Percentiles rank a stretch among this genome's conserved stretches.
Evolutionary conservation across 495 filamentous ascomycete species (phyloP).

Genomic region (Geopyxis carbonaria): DNA sequence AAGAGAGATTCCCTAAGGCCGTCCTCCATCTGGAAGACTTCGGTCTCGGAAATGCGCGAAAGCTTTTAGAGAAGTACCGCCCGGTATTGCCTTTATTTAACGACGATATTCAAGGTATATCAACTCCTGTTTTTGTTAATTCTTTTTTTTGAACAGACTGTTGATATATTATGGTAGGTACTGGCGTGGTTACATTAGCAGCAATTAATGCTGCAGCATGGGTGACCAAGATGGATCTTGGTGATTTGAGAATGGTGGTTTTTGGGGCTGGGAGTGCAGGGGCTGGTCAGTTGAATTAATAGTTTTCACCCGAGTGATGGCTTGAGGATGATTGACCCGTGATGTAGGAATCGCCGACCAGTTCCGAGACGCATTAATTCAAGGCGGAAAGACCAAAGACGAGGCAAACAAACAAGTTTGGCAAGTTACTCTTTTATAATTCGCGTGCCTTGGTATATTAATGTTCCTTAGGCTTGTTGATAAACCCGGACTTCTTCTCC

Average conservation of each 20-base stretch:
- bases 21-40: slow-evolving; percentile 71
- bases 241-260: slow-evolving; percentile 50
- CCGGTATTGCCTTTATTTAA: slow-evolving; percentile 69
- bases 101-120: slow-evolving; percentile 85
- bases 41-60: slow-evolving; percentile 38
- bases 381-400: slow-evolving; percentile 39
- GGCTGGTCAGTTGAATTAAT: slow-evolving; percentile 35
- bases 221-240: slow-evolving; percentile 46
- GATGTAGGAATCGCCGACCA: slow-evolving; percentile 56
- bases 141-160: too few relatives aligned
- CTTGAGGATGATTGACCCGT: background rate
- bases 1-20: slow-evolving; percentile 56
- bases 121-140: too few relatives aligned
- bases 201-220: slow-evolving; percentile 59
- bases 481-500: slow-evolving; percentile 58
- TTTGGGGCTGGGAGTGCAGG: slow-evolving; percentile 80
- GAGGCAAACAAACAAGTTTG: slow-evolving; percentile 55
- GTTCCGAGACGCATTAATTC: slow-evolving; percentile 54
- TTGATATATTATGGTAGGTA: too few relatives aligned
- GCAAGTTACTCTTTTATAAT: background rate
- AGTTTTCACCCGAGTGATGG: background rate
- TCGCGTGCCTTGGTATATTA: background rate
- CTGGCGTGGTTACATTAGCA: slow-evolving; percentile 71
- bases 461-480: slow-evolving; percentile 57
- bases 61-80: slow-evolving; percentile 59